Evolutionary conservation across 345 rosid species (phyloP).

Genomic region (Angophora floribunda): DNA sequence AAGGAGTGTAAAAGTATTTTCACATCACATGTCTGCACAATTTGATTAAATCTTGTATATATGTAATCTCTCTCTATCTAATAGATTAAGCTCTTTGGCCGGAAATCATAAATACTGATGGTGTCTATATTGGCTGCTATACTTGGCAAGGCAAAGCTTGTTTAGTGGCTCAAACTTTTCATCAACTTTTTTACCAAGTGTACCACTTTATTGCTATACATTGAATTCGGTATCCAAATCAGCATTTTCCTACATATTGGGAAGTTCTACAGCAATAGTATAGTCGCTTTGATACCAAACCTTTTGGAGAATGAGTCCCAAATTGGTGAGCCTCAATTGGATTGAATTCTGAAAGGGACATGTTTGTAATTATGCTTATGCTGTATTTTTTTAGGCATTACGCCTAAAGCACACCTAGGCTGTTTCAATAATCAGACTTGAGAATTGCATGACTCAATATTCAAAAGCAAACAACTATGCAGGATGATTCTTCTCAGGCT

Average conservation of each 20-base stretch:
- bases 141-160: background rate
- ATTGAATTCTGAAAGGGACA: background rate
- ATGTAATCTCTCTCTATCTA: background rate
- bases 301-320: background rate
- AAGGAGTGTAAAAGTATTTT: background rate
- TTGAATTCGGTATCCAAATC: background rate
- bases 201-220: background rate
- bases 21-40: background rate
- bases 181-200: background rate
- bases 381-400: background rate
- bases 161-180: background rate
- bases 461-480: background rate
- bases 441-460: background rate
- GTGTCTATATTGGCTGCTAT: background rate
- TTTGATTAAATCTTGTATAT: background rate
- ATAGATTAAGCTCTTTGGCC: background rate
- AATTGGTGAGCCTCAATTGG: background rate
- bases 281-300: background rate
- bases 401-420: background rate
- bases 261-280: background rate
- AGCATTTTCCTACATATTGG: background rate
- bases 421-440: background rate
- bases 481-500: conserved; percentile 57
- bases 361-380: background rate
- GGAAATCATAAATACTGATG: background rate